These are phyloP conservation scores for Exophiala sideris DNA, from an alignment of 2,329 filamentous ascomycete genomes.

Conservation along the genomic window DNA sequence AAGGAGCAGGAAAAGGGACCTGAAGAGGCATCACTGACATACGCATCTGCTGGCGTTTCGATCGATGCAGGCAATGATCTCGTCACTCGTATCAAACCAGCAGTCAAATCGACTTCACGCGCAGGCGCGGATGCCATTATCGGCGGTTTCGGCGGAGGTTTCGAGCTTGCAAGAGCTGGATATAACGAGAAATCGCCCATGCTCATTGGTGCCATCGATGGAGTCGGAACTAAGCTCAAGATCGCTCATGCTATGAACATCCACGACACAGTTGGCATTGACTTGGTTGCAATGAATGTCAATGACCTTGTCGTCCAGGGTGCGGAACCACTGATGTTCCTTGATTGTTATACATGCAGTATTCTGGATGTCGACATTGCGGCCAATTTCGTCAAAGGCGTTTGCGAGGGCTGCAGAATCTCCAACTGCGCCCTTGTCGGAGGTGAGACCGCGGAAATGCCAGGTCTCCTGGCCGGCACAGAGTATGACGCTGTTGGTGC, in stretches of 20 bases:
- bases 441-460: constrained; percentile 98
- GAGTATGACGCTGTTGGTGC: constrained; percentile 93
- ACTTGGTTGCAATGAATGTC: constrained; percentile 98
- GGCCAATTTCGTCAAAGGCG: constrained; percentile 83
- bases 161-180: constrained; percentile 72
- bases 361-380: constrained; percentile 75
- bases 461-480: constrained; percentile 81
- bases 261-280: constrained; percentile 92
- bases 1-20: constrained; percentile 13
- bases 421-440: constrained; percentile 89
- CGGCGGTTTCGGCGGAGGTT: constrained; percentile 88
- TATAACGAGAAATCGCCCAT: constrained; percentile 74
- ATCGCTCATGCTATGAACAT: constrained; percentile 86
- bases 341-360: constrained; percentile 96
- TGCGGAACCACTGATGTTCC: constrained; percentile 90
- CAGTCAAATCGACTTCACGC: constrained; percentile 78
- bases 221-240: constrained; percentile 94
- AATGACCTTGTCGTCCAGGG: constrained; percentile 97
- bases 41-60: constrained; percentile 87
- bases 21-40: constrained; percentile 60
- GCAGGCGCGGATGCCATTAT: constrained; percentile 90
- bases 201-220: constrained; percentile 91
- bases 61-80: constrained; percentile 93
- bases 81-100: constrained; percentile 85
- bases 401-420: constrained; percentile 80